Base-by-base conservation (phyloP, 306 rosid species). In the Cucumis melo region DNA sequence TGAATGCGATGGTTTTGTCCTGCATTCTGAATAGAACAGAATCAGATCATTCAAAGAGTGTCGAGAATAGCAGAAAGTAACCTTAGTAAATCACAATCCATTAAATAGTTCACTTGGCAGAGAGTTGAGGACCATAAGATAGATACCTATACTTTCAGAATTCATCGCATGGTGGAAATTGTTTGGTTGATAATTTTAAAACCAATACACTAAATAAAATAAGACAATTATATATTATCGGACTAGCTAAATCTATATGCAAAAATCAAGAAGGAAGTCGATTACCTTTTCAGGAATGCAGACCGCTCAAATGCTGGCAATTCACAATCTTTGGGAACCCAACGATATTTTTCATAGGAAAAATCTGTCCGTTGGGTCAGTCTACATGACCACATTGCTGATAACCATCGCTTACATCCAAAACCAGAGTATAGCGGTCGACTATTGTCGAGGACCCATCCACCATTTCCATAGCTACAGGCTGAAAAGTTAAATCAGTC, bases 341-440 rank as follows among this genome's bases (percentile, higher is more conserved):
- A 92, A 63, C 90, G 86, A 82, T 88, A 90, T 77, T 87, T 86
- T 88, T 94, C 97, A 50, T 77, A 92, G 12, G 96, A 89, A 83
- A 94, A 92, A 87, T 92, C 92, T 24, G 89, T 83, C 36, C 96
- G 84, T 75, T 83, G 80, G 21, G 95, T 90, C 83, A 83, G 77
- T 85, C 96, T 90, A 80, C 97, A 94, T 10, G 99, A 82, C 99
- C 97, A 94, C 96, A 90, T 89, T 66, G 81, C 51, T 68, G 97
- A 90, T 81, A 94, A 83, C 97, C 97, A 94, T 74, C 84, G 85
- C 84, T 94, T 90, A 79, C 97, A 92, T 64, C 80, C 58, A 74
- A 85, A 83, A 56, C 99, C 95, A 70, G 92, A 90, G 90, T 94
- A 94, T 56, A 88, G 73, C 3, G 96, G 96, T 54, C 83, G 85